phyloP scores from a whole-genome alignment of 495 filamentous ascomycete genomes.

The Hypoxylon crocopeplum region DNA sequence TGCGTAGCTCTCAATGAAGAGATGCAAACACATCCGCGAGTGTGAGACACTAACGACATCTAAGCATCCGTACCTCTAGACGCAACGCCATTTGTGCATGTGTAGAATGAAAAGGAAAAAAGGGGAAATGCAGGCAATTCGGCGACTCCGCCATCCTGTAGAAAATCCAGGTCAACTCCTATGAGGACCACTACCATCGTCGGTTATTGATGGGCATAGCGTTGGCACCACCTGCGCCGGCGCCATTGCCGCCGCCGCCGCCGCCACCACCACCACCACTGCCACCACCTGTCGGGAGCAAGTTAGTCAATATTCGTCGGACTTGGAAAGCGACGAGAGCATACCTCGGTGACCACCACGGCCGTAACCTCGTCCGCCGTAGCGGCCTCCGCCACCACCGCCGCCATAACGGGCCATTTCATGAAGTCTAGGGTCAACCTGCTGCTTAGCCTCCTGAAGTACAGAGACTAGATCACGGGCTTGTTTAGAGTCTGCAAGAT shows the following conservation, averaged over 20 bases:
- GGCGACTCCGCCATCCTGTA: constrained; percentile 9
- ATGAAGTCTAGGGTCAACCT: constrained; percentile 91
- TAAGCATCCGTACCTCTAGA: constrained; percentile 43
- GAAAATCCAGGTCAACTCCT: not conserved
- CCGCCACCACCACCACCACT: constrained; percentile 35
- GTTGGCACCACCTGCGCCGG: constrained; percentile 48
- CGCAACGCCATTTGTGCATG: constrained; percentile 44
- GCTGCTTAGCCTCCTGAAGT: constrained; percentile 96
- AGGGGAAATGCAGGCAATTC: constrained; percentile 24
- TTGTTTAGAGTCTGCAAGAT: constrained; percentile 81
- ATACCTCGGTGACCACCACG: constrained; percentile 70
- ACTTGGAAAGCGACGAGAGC: constrained; percentile 4
- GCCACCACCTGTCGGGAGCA: constrained; percentile 14
- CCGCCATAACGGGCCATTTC: constrained; percentile 96
- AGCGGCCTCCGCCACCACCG: constrained; percentile 77
- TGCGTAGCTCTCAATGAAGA: constrained; percentile 30
- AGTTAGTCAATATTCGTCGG: constrained; percentile 19
- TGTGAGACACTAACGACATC: constrained; percentile 37
- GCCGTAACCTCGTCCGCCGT: constrained; percentile 63
- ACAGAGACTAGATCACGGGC: constrained; percentile 94
- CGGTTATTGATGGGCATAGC: constrained; percentile 54
- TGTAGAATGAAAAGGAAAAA: constrained; percentile 27
- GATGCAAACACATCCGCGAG: constrained; percentile 19
- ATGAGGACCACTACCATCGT: constrained; percentile 49
- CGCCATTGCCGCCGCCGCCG: constrained; percentile 19